Evolutionary conservation across 2,329 filamentous ascomycete species (phyloP).

Genomic region (Delphinella strobiligena): DNA sequence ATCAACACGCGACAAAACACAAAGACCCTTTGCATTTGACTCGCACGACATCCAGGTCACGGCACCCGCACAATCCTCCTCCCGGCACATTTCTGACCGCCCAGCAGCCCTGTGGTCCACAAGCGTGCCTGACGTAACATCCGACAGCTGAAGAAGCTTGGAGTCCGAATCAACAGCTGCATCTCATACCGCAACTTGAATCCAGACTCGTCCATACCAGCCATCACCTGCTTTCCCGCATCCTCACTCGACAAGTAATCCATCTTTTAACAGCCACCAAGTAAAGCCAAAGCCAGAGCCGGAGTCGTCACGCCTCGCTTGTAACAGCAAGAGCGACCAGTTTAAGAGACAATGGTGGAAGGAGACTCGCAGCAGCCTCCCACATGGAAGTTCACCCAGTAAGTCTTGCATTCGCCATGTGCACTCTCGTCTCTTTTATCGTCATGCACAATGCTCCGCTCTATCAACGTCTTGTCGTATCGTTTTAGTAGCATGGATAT

Average conservation of each 20-base stretch:
- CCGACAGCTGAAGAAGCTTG: neutral
- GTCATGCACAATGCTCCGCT: too few species aligned
- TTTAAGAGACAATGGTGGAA: constrained; percentile 71
- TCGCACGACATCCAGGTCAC: too few species aligned
- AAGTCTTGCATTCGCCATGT: constrained; percentile 31
- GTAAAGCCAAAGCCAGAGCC: too few species aligned
- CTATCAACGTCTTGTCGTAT: too few species aligned
- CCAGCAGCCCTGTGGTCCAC: neutral
- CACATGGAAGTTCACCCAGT: constrained; percentile 99
- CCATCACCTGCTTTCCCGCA: neutral
- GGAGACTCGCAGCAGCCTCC: constrained; percentile 65
- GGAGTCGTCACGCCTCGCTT: too few species aligned
- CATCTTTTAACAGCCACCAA: too few species aligned
- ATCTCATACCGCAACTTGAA: constrained; percentile 3
- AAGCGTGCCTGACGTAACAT: neutral
- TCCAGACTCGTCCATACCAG: constrained; percentile 2
- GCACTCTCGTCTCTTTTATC: neutral
- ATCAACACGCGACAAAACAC: too few species aligned
- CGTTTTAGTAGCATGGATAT: too few species aligned
- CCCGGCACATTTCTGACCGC: too few species aligned
- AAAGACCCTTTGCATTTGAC: too few species aligned
- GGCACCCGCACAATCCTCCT: too few species aligned
- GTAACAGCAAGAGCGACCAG: constrained; percentile 1
- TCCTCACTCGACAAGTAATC: neutral
- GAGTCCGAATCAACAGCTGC: neutral